Conservation (phyloP, 2,329 filamentous ascomycete genomes). For the Microdochium nivale region DNA sequence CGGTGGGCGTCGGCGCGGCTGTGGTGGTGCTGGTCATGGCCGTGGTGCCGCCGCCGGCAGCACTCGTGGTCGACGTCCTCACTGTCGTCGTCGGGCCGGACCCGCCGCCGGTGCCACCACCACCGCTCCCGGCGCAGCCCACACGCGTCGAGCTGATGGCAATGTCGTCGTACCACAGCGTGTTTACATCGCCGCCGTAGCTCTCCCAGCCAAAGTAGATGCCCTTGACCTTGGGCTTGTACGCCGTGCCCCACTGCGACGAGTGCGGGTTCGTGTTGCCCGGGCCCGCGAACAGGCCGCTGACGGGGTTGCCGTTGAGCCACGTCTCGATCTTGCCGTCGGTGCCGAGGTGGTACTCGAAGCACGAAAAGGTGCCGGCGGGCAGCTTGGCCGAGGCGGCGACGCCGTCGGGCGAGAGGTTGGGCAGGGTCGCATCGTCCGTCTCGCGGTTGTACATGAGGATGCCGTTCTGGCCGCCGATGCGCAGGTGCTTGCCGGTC, state of each 20-base stretch:
- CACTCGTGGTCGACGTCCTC: neutral
- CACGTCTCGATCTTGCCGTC: slow-evolving; percentile 54
- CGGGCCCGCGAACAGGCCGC: slow-evolving; percentile 38
- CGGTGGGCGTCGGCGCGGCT: neutral
- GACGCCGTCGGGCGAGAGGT: slow-evolving; percentile 50
- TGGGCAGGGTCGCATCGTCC: slow-evolving; percentile 53
- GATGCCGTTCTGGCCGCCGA: slow-evolving; percentile 51
- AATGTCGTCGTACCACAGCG: slow-evolving; percentile 56
- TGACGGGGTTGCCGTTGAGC: slow-evolving; percentile 42
- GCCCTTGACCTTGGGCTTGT: slow-evolving; percentile 42
- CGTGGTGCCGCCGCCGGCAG: neutral
- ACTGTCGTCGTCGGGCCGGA: neutral
- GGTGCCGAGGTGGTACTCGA: slow-evolving; percentile 51
- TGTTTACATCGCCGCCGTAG: slow-evolving; percentile 51
- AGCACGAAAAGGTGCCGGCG: slow-evolving; percentile 45
- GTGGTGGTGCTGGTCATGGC: neutral
- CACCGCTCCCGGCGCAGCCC: slow-evolving; percentile 27
- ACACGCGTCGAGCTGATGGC: slow-evolving; percentile 36
- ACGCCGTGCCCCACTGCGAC: slow-evolving; percentile 39
- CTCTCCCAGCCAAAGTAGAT: slow-evolving; percentile 58
- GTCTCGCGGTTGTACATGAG: slow-evolving; percentile 58
- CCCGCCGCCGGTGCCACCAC: neutral
- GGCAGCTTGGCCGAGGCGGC: slow-evolving; percentile 42
- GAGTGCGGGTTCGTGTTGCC: slow-evolving; percentile 42
- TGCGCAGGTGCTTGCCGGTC: slow-evolving; percentile 49